Evolutionary conservation across 768 basidiomycete genomes (phyloP).

Genomic region (Mycena floridula): DNA sequence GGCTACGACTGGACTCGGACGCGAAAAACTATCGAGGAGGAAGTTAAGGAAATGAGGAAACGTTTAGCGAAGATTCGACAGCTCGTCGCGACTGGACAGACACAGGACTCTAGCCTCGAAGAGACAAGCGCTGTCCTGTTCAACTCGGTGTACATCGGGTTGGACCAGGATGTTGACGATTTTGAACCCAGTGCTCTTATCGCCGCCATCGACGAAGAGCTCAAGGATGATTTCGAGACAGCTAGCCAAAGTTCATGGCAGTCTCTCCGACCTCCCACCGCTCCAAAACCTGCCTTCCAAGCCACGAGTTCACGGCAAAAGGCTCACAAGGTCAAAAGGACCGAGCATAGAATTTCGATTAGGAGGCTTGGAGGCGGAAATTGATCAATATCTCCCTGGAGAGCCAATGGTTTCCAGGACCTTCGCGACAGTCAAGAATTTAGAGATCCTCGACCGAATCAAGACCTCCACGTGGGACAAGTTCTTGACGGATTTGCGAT

Average conservation of each 20-base stretch:
- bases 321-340: slow-evolving; percentile 64
- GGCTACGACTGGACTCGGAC: slow-evolving; percentile 94
- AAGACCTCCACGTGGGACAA: slow-evolving; percentile 99
- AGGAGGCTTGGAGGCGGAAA: slow-evolving; percentile 53
- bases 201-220: slow-evolving; percentile 89
- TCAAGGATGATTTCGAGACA: slow-evolving; percentile 71
- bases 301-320: slow-evolving; percentile 46
- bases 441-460: slow-evolving; percentile 95
- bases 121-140: slow-evolving; percentile 74
- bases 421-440: slow-evolving; percentile 58
- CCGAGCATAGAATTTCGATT: slow-evolving; percentile 83
- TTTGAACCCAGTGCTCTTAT: slow-evolving; percentile 73
- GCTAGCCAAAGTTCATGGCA: slow-evolving; percentile 88
- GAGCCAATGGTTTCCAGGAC: slow-evolving; percentile 58
- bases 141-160: slow-evolving; percentile 91
- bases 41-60: slow-evolving; percentile 82
- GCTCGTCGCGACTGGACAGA: slow-evolving; percentile 85
- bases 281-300: slow-evolving; percentile 35
- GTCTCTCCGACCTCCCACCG: slow-evolving; percentile 52
- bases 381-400: slow-evolving; percentile 57
- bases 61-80: slow-evolving; percentile 87
- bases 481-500: slow-evolving; percentile 81
- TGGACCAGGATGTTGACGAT: slow-evolving; percentile 71
- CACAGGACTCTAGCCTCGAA: slow-evolving; percentile 70
- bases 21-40: slow-evolving; percentile 79